These are phyloP conservation scores for Luffa aegyptiaca DNA, from an alignment of 306 rosid genomes.

Conservation along the genomic window DNA sequence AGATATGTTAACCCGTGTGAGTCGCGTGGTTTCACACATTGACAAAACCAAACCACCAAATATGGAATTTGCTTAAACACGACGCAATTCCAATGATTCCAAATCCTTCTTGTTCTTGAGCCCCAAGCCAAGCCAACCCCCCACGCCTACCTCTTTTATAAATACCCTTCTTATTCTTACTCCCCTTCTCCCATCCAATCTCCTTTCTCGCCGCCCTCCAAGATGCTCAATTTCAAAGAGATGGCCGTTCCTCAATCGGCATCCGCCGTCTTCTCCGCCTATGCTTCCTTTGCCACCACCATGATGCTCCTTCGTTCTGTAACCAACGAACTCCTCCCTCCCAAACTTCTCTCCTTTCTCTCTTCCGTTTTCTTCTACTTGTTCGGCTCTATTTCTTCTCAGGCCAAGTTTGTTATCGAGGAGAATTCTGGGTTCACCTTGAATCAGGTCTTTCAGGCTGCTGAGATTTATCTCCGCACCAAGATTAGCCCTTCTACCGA, in stretches of 20 bases:
- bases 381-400: not conserved
- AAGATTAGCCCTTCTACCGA: not conserved
- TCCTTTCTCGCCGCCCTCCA: too few relatives aligned
- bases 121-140: not conserved
- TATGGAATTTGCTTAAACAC: not conserved
- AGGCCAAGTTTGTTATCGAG: not conserved
- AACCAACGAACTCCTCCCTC: not conserved
- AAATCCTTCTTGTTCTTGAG: not conserved
- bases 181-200: too few relatives aligned
- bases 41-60: not conserved
- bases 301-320: not conserved
- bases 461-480: not conserved
- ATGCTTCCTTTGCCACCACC: conserved; percentile 4
- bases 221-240: not conserved
- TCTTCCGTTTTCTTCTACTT: not conserved
- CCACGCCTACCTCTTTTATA: not conserved
- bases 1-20: not conserved
- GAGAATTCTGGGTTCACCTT: not conserved
- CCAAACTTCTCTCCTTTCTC: not conserved
- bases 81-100: not conserved
- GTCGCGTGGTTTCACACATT: not conserved
- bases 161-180: not conserved
- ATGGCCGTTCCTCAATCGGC: not conserved
- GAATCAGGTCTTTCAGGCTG: not conserved
- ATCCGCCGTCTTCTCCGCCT: not conserved